Evolutionary conservation across 768 basidiomycete genomes (phyloP).

Genomic region (Cantharellus anzutake): DNA sequence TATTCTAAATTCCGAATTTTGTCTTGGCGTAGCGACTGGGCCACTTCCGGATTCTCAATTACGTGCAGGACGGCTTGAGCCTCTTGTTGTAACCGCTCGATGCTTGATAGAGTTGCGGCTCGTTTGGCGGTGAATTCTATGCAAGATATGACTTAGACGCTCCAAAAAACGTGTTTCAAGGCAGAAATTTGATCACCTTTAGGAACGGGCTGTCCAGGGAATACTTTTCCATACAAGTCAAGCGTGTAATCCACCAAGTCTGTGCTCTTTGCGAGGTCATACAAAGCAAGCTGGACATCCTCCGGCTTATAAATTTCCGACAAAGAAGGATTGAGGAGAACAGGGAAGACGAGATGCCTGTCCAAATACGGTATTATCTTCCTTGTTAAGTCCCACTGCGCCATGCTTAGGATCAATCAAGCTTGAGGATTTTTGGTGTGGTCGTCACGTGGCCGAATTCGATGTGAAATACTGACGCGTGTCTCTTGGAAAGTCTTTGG

Average conservation of each 20-base stretch:
- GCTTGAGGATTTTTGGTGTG: too few species aligned
- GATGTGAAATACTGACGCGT: too few species aligned
- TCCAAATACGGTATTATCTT: conserved; percentile 85
- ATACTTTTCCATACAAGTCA: conserved; percentile 55
- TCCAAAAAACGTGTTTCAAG: not conserved
- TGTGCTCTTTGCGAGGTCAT: conserved; percentile 92
- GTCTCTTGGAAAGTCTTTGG: not conserved
- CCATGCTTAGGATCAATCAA: conserved; percentile 20
- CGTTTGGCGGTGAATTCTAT: conserved; percentile 74
- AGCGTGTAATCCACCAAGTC: conserved; percentile 96
- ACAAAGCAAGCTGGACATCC: conserved; percentile 77
- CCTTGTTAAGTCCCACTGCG: conserved; percentile 80
- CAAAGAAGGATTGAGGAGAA: conserved; percentile 74
- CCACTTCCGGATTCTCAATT: conserved; percentile 93
- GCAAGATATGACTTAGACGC: not conserved
- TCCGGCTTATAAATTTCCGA: conserved; percentile 54
- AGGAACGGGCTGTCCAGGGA: conserved; percentile 52
- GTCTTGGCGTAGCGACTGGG: conserved; percentile 83
- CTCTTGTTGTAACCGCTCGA: conserved; percentile 71
- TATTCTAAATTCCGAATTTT: conserved; percentile 93
- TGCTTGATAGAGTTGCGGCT: conserved; percentile 61
- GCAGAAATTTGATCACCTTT: conserved; percentile 23
- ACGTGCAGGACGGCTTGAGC: conserved; percentile 88
- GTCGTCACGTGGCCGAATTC: too few species aligned
- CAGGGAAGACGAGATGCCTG: conserved; percentile 83